Percentiles rank a stretch among this genome's conserved stretches.
phyloP scores from a whole-genome alignment of 805 yeast species.

The Metschnikowia bowlesiae region DNA sequence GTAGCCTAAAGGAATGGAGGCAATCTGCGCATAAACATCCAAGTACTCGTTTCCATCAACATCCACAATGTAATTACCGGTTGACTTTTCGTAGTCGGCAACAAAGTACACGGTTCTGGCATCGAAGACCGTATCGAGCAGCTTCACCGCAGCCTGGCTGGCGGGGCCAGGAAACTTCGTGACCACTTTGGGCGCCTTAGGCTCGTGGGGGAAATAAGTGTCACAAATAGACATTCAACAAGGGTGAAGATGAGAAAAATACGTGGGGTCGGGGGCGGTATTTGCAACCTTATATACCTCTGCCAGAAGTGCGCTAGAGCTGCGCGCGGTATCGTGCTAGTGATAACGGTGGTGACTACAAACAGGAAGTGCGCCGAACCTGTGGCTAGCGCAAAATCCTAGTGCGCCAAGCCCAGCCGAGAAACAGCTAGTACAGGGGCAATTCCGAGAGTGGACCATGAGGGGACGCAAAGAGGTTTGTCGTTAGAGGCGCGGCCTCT shows the following conservation, averaged over 20 bases:
- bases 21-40: conserved; percentile 79
- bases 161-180: conserved; percentile 79
- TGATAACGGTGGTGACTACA: conserved; percentile 1
- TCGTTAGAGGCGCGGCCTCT: not conserved
- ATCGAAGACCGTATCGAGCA: conserved; percentile 63
- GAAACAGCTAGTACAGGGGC: not conserved
- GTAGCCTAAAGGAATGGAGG: conserved; percentile 82
- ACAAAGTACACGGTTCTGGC: conserved; percentile 69
- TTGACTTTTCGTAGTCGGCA: conserved; percentile 70
- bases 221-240: conserved; percentile 43
- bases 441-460: too few relatives aligned
- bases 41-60: conserved; percentile 72
- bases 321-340: not conserved
- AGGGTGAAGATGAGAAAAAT: not conserved
- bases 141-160: conserved; percentile 46
- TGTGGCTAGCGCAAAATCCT: not conserved
- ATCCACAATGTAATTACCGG: conserved; percentile 77
- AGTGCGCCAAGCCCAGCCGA: not conserved
- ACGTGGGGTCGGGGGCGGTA: too few relatives aligned
- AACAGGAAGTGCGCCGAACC: not conserved
- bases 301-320: conserved; percentile 2
- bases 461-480: not conserved
- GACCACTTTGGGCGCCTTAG: conserved; percentile 58
- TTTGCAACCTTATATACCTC: not conserved
- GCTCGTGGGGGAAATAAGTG: conserved; percentile 75